These are phyloP conservation scores for Ambrosia artemisiifolia DNA, from an alignment of 129 eudicot species.

Conservation along the genomic window DNA sequence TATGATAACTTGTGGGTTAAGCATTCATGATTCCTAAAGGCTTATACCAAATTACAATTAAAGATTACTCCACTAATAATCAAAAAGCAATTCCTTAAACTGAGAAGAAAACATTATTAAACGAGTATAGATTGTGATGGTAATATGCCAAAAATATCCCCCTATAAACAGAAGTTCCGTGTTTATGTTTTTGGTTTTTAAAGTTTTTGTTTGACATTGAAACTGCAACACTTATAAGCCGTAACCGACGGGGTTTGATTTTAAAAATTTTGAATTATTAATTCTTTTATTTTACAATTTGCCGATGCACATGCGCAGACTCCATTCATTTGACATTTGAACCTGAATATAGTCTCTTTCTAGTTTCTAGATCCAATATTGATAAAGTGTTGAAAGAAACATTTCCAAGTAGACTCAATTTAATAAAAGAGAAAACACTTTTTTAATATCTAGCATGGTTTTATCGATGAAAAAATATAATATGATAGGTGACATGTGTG, in stretches of 20 bases:
- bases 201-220: background rate
- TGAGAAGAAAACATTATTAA: background rate
- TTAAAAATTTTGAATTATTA: background rate
- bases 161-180: background rate
- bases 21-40: conserved; percentile 16
- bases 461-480: background rate
- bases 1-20: conserved; percentile 5
- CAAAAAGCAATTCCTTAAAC: background rate
- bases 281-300: background rate
- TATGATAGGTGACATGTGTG: conserved; percentile 18
- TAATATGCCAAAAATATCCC: conserved; percentile 22
- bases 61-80: conserved; percentile 11
- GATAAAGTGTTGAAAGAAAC: background rate
- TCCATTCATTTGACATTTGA: background rate
- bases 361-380: background rate
- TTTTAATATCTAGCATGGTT: background rate
- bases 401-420: background rate
- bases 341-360: background rate
- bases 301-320: background rate
- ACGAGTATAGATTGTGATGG: background rate
- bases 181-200: too few relatives aligned
- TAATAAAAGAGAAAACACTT: background rate
- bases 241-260: background rate
- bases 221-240: background rate
- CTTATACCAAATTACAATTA: conserved; percentile 23